These are phyloP conservation scores for Pneumocystis carinii DNA, from an alignment of 1,139 yeast genomes.

Conservation along the genomic window DNA sequence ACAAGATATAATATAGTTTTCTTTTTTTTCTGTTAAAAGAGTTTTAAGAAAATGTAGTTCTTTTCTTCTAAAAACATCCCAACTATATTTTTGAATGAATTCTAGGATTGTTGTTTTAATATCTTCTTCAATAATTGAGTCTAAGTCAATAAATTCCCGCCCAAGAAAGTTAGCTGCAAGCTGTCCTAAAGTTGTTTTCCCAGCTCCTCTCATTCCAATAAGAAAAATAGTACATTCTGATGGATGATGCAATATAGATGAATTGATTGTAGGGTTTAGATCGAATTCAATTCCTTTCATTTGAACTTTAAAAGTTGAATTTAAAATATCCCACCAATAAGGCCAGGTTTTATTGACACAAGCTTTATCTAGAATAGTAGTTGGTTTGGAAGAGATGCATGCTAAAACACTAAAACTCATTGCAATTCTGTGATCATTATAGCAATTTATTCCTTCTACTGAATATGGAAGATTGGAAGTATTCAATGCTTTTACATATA, in stretches of 20 bases:
- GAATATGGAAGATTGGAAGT: constrained; percentile 27
- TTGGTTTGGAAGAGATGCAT: constrained; percentile 37
- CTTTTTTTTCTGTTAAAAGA: constrained; percentile 33
- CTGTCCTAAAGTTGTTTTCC: constrained; percentile 72
- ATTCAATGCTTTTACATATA: constrained; percentile 53
- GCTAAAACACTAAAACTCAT: constrained; percentile 90
- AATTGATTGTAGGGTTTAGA: constrained; percentile 7
- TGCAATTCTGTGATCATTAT: constrained; percentile 96
- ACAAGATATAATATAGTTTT: constrained; percentile 65
- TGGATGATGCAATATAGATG: constrained; percentile 7
- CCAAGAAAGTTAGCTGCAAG: constrained; percentile 67
- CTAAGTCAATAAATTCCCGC: constrained; percentile 64
- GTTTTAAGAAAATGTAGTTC: constrained; percentile 50
- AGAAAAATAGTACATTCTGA: constrained; percentile 36
- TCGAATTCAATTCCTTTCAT: constrained; percentile 54
- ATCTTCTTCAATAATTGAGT: constrained; percentile 48
- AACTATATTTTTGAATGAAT: constrained; percentile 53
- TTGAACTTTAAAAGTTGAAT: constrained; percentile 45
- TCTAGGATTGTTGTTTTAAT: constrained; percentile 46
- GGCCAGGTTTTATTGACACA: constrained; percentile 99
- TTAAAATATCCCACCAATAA: constrained; percentile 97
- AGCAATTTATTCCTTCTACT: constrained; percentile 46
- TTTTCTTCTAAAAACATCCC: constrained; percentile 67
- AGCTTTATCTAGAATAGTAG: constrained; percentile 65
- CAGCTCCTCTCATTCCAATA: constrained; percentile 98